phyloP scores from a whole-genome alignment of 2,329 filamentous ascomycete species.

The Alternaria ethzedia region DNA sequence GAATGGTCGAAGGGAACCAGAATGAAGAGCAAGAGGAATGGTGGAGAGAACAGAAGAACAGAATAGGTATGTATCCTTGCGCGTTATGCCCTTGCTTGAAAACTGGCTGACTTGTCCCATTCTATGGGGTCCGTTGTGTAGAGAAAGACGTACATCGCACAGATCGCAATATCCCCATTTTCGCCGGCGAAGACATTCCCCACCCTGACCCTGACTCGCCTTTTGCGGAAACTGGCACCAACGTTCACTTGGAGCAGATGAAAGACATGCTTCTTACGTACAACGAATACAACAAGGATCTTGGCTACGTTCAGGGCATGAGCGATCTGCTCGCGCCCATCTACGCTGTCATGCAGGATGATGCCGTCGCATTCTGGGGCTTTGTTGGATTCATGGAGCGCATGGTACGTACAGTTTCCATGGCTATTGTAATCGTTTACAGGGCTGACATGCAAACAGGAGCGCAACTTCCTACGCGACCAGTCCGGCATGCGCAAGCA shows the following conservation, averaged over 20 bases:
- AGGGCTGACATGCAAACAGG: conserved; percentile 51
- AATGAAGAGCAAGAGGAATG: conserved; percentile 86
- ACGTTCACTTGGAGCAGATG: conserved; percentile 97
- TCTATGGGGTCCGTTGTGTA: conserved; percentile 63
- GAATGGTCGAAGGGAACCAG: conserved; percentile 80
- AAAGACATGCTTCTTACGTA: conserved; percentile 99
- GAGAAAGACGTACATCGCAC: conserved; percentile 99
- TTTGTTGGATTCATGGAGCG: conserved; percentile 96
- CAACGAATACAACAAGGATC: conserved; percentile 94
- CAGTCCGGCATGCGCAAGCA: conserved; percentile 96
- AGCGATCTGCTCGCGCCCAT: conserved; percentile 94
- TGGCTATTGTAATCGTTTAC: too few relatives aligned
- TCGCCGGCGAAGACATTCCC: conserved; percentile 93
- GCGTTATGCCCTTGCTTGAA: background rate
- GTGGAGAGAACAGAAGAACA: conserved; percentile 92
- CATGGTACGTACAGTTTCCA: conserved; percentile 63
- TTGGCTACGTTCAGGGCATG: conserved; percentile 99
- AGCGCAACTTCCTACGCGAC: conserved; percentile 93
- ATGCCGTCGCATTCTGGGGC: conserved; percentile 95
- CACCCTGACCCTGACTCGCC: conserved; percentile 96
- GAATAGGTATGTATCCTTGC: conserved; percentile 75
- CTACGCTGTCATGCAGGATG: conserved; percentile 96
- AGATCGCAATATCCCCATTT: conserved; percentile 92
- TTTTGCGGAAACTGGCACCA: conserved; percentile 90
- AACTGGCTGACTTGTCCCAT: conserved; percentile 57